These are phyloP conservation scores for Penicillium samsonianum DNA, from an alignment of 495 filamentous ascomycete genomes.

Conservation along the genomic window DNA sequence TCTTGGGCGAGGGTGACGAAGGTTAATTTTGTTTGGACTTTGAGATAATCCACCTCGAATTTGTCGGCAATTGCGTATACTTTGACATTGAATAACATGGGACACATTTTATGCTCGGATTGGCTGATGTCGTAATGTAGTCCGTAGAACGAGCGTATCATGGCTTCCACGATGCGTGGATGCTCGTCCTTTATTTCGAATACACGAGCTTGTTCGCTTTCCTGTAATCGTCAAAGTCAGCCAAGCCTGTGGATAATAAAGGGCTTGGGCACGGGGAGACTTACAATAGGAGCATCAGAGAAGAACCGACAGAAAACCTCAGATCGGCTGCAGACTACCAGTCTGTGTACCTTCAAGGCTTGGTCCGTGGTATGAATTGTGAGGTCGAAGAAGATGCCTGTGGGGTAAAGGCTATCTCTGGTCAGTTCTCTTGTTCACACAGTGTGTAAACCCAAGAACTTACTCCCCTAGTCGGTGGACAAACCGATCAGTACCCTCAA, in stretches of 20 bases:
- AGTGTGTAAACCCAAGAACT: background rate
- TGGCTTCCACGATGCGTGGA: slow-evolving; percentile 34
- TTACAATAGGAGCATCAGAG: background rate
- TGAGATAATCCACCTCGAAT: slow-evolving; percentile 38
- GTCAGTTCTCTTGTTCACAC: background rate
- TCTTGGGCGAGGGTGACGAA: slow-evolving; percentile 29
- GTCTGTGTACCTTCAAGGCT: background rate
- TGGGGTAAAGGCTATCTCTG: background rate
- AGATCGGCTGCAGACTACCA: background rate
- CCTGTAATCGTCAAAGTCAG: background rate
- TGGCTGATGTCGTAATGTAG: slow-evolving; percentile 33
- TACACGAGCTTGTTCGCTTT: background rate
- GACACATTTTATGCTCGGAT: slow-evolving; percentile 25
- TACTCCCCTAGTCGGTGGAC: background rate
- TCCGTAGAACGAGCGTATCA: slow-evolving; percentile 23
- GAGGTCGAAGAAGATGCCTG: background rate
- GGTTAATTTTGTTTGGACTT: slow-evolving; percentile 33
- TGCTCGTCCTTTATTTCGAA: slow-evolving; percentile 18
- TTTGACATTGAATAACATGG: slow-evolving; percentile 32
- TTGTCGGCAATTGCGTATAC: slow-evolving; percentile 49
- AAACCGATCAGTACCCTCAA: background rate
- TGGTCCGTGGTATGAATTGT: background rate
- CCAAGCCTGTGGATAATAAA: background rate
- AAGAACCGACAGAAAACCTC: background rate
- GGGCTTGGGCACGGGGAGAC: background rate